phyloP scores from a whole-genome alignment of 352 stramenopile genomes.

The Hyaloperonospora arabidopsidis region DNA sequence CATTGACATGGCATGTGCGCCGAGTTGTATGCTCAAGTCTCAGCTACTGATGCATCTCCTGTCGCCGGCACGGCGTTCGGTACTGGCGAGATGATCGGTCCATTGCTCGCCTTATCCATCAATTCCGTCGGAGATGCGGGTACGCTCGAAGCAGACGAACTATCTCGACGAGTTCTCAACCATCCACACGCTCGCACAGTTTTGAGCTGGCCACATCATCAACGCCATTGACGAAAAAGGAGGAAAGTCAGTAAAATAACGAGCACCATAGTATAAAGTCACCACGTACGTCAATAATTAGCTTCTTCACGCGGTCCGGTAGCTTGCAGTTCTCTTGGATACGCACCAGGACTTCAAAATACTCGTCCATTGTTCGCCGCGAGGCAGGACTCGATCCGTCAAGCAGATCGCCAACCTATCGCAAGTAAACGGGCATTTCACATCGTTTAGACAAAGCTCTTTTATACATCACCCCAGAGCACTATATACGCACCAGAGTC shows the following conservation, averaged over 20 bases:
- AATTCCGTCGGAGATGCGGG: constrained; percentile 23
- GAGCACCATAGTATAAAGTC: background rate
- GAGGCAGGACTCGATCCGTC: constrained; percentile 78
- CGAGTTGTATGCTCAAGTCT: constrained; percentile 2
- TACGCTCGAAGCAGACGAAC: constrained; percentile 16
- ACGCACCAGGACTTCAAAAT: constrained; percentile 61
- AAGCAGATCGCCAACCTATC: constrained; percentile 65
- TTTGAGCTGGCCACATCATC: constrained; percentile 33
- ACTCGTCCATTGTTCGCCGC: constrained; percentile 75
- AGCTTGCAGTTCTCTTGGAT: constrained; percentile 38
- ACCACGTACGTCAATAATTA: constrained; percentile 44
- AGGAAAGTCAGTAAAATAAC: constrained; percentile 7
- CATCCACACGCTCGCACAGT: constrained; percentile 40
- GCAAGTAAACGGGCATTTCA: background rate
- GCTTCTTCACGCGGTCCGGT: constrained; percentile 28
- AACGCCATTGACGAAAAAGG: constrained; percentile 1
- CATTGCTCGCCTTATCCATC: constrained; percentile 10
- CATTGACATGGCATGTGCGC: background rate
- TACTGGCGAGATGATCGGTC: constrained; percentile 3
- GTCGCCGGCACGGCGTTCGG: constrained; percentile 6
- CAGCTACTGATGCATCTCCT: constrained; percentile 6
- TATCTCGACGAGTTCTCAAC: constrained; percentile 45
- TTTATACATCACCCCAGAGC: background rate
- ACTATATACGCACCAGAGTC: constrained; percentile 31
- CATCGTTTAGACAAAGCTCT: background rate